Base-by-base conservation (phyloP, 345 rosid genomes). In the Microthlaspi erraticum region DNA sequence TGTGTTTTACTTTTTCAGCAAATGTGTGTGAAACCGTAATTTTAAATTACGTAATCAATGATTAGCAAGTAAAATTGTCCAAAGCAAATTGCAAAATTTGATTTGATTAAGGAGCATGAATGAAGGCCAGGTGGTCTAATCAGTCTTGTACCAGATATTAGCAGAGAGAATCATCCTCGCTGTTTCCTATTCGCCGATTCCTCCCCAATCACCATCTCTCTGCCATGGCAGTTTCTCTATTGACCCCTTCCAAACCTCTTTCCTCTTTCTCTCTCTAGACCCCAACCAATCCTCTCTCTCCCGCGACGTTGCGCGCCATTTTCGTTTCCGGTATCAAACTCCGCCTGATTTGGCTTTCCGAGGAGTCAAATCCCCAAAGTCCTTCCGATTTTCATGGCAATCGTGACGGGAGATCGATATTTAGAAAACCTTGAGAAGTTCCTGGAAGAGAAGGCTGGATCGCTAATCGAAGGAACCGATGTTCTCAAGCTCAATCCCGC, bases 351-450 rank as follows among this genome's bases (percentile, higher is more conserved):
- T 13, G 7, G 7, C 42, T 19, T 19, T 8, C 59, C 10, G 6
- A 20, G 31, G 34, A 52, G 0, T 48, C 60, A 23, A 59, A 66
- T 5, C 45, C 71, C 65, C 26, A 48, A 52, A 32, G 41, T 49
- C 55, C 20, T 52, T 50, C 1, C 1, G 7, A 48, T 33, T 54
- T 9, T 37, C 45, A 93, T 93, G 97, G 93, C 86, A 80, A 83
- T 89, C 82, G 96, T 94, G 16, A 94, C 97, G 11, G 99, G 99
- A 52, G 99, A 94, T 81, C 96, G 96, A 18, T 94, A 94, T 73
- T 66, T 94, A 0, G 98, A 94, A 64, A 83, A 84, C 64, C 86
- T 94, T 31, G 91, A 87, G 42, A 81, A 78, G 55, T 94, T 94
- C 81, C 89, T 94, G 2, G 96, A 89, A n/a, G 74, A 81, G 3